Evolutionary conservation across 352 stramenopile genomes (phyloP).

Genomic region (Phytopythium sindhum): DNA sequence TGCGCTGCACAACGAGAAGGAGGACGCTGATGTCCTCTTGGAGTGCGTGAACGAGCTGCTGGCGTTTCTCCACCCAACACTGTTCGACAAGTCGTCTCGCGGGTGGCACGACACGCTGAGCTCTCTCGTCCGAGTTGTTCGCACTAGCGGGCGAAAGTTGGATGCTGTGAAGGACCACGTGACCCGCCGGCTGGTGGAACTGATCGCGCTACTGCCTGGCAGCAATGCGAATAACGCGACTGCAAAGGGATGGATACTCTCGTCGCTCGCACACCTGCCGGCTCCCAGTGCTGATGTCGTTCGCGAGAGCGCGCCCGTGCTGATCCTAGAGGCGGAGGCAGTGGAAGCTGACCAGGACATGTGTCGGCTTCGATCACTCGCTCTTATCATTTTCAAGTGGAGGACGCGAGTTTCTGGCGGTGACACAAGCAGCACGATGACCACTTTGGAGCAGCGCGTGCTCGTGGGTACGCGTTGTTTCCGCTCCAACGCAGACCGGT

Average conservation of each 20-base stretch:
- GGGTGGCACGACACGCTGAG: constrained; percentile 7
- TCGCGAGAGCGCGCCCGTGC: constrained; percentile 14
- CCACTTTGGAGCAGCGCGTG: constrained; percentile 17
- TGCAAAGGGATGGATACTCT: constrained; percentile 18
- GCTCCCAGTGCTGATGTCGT: constrained; percentile 12
- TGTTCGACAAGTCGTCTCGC: constrained; percentile 6
- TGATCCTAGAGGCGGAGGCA: constrained; percentile 19
- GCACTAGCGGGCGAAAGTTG: background rate
- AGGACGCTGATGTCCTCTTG: background rate
- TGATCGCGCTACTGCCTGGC: background rate
- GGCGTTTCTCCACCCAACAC: constrained; percentile 23
- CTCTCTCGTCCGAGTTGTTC: background rate
- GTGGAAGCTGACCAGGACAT: constrained; percentile 12
- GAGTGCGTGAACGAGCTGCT: constrained; percentile 21
- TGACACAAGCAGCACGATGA: constrained; percentile 3
- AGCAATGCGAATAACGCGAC: constrained; percentile 5
- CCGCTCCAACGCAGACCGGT: constrained; percentile 32
- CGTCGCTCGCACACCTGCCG: constrained; percentile 17
- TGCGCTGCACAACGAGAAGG: constrained; percentile 10
- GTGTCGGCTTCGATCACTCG: constrained; percentile 21
- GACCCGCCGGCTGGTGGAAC: constrained; percentile 1
- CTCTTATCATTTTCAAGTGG: constrained; percentile 32
- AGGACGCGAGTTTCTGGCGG: constrained; percentile 3
- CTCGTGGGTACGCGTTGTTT: constrained; percentile 5
- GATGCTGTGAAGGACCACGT: constrained; percentile 2